Evolutionary conservation across 805 yeast genomes (phyloP).

Genomic region (Schwanniomyces vanrijiae): DNA sequence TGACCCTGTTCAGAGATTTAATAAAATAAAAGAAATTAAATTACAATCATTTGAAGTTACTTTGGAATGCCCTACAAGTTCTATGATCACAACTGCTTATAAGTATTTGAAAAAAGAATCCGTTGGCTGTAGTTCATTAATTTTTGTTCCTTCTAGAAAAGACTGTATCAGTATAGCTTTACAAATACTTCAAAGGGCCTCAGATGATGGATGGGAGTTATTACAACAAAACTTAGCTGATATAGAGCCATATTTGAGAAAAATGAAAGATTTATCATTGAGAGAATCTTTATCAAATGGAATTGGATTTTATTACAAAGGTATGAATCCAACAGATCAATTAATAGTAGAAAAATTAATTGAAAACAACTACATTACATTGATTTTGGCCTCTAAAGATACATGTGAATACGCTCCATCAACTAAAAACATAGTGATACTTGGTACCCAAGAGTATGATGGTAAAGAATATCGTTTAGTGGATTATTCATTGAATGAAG

Average conservation of each 20-base stretch:
- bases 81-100: constrained; percentile 53
- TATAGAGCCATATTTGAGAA: constrained; percentile 40
- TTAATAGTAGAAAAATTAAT: constrained; percentile 55
- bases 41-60: constrained; percentile 45
- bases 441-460: constrained; percentile 72
- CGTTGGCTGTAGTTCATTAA: constrained; percentile 29
- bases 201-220: constrained; percentile 37
- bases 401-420: constrained; percentile 50
- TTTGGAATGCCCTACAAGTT: constrained; percentile 54
- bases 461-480: constrained; percentile 70
- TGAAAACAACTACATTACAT: constrained; percentile 47
- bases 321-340: constrained; percentile 58
- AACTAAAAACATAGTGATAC: constrained; percentile 56
- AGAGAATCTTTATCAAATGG: constrained; percentile 52
- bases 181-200: constrained; percentile 41
- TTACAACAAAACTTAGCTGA: constrained; percentile 38
- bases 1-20: constrained; percentile 57
- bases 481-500: constrained; percentile 64
- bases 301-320: constrained; percentile 59
- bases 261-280: constrained; percentile 49
- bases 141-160: constrained; percentile 60
- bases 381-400: constrained; percentile 64
- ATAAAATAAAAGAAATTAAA: constrained; percentile 57
- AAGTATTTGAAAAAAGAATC: constrained; percentile 32
- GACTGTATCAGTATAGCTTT: constrained; percentile 53